Percentiles rank a stretch among this genome's conserved stretches.
phyloP scores from a whole-genome alignment of 768 basidiomycete species.

The Phlebiopsis flavidoalba region DNA sequence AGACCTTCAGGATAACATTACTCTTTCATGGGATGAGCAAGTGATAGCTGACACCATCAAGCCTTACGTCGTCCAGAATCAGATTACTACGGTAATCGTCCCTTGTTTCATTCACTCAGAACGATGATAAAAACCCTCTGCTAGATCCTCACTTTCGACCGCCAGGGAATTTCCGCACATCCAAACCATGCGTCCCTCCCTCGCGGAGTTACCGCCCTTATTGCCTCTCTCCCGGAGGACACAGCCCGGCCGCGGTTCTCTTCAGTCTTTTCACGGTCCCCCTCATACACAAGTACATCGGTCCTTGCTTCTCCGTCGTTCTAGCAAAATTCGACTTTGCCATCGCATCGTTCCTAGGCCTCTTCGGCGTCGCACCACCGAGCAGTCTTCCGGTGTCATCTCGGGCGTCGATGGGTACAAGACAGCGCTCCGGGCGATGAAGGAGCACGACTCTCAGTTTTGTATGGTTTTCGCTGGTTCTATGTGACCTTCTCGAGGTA shows the following conservation, averaged over 20 bases:
- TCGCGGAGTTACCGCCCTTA: conserved; percentile 45
- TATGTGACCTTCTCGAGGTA: conserved; percentile 78
- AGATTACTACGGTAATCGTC: conserved; percentile 53
- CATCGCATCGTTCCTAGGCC: conserved; percentile 1
- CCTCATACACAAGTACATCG: conserved; percentile 53
- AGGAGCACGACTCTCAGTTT: conserved; percentile 69
- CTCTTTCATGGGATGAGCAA: conserved; percentile 54
- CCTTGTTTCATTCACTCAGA: too few relatives aligned
- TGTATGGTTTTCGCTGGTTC: conserved; percentile 86
- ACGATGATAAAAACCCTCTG: not conserved
- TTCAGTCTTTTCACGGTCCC: conserved; percentile 62
- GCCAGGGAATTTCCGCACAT: conserved; percentile 71
- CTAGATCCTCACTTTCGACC: conserved; percentile 86
- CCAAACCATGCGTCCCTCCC: conserved; percentile 81
- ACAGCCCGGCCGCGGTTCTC: conserved; percentile 32
- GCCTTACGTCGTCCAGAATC: conserved; percentile 51
- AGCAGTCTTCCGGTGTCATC: conserved; percentile 36
- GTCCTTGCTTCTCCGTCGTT: conserved; percentile 46
- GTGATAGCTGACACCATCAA: conserved; percentile 54
- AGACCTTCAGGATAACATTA: conserved; percentile 72
- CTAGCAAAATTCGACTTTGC: conserved; percentile 43
- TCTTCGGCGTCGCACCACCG: not conserved
- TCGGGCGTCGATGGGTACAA: conserved; percentile 53
- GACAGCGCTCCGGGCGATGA: conserved; percentile 63
- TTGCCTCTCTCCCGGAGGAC: conserved; percentile 21